Conservation (phyloP, 2,329 filamentous ascomycete species). For the Verticillium isaacii region DNA sequence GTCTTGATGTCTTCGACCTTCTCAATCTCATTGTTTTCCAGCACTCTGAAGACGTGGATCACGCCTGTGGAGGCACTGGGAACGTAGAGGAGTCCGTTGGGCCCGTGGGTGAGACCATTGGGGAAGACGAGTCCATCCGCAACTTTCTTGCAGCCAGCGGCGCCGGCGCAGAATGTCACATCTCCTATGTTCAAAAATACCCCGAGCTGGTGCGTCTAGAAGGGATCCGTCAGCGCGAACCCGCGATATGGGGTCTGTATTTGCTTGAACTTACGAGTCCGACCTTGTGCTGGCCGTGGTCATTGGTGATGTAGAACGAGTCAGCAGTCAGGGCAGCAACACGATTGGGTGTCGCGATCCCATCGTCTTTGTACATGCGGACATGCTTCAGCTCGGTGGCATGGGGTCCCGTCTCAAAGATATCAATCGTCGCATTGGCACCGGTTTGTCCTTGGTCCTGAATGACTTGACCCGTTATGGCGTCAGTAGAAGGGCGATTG, state of each 20-base stretch:
- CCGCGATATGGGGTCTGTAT: conserved; percentile 14
- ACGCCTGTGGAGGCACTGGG: conserved; percentile 18
- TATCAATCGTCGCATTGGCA: conserved; percentile 48
- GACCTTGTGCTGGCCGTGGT: conserved; percentile 11
- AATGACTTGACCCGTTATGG: conserved; percentile 12
- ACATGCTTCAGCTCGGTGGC: conserved; percentile 16
- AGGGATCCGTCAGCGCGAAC: neutral
- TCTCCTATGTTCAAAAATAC: conserved; percentile 19
- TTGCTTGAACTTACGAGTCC: neutral
- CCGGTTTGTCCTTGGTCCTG: conserved; percentile 7
- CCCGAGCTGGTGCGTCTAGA: conserved; percentile 13
- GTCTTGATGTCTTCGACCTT: conserved; percentile 13
- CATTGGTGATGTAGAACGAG: conserved; percentile 20
- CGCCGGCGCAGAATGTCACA: conserved; percentile 19
- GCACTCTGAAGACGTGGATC: conserved; percentile 13
- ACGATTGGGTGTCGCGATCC: conserved; percentile 19
- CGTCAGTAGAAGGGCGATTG: conserved; percentile 18
- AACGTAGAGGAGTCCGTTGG: conserved; percentile 23
- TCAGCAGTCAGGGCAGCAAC: conserved; percentile 13
- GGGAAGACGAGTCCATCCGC: conserved; percentile 19
- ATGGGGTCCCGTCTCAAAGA: conserved; percentile 34
- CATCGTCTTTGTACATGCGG: conserved; percentile 13
- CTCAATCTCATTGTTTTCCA: conserved; percentile 8
- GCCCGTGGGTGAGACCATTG: conserved; percentile 22
- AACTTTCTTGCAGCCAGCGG: conserved; percentile 15